Evolutionary conservation across 139 green algal genomes (phyloP), one percentile per base, ranked within the genome.

Genomic region (Edaphochlamys debaryana): DNA sequence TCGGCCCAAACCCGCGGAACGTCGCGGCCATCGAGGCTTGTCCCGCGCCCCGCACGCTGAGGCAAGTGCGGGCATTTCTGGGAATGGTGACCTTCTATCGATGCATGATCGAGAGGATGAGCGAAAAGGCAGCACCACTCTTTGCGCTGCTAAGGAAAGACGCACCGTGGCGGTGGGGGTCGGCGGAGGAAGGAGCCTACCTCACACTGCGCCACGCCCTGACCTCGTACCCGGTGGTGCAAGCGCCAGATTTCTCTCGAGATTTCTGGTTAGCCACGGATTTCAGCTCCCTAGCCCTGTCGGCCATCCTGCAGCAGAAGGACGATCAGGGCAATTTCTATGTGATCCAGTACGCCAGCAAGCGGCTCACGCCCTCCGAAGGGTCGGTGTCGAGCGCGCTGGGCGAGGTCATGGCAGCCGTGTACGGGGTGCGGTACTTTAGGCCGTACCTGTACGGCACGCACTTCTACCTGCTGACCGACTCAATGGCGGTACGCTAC

Each of bases 391-490:
- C 38, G 2, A 48, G 41, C 42, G 76, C 84, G 1, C 67, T 80
- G 7, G 66, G 79, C 32, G 84, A 88, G 48, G 83, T 66, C 54
- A 63, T 70, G 25, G 84, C 84, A 56, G 74, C 78, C 11, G 72
- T 88, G 15, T 72, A 72, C 56, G 84, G 75, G 22, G 36, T 82
- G 27, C 56, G 48, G 4, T 52, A 80, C 30, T 87, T 60, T 32
- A 25, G 52, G 2, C 30, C 58, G 50, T 87, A 79, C 38, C 67
- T 87, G 3, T 62, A 42, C 13, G 54, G 58, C 37, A 45, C 54
- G 3, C 37, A 50, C 13, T 82, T 87, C 74, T 69, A n/a, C 27
- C 38, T 87, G 30, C 29, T 54, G 52, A 87, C 82, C 19, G 82
- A 87, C 72, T 38, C 79, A 37, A 58, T 30, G 20, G 74, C 71